A percentile compares a stretch with the other conserved stretches of the same genome.
These are phyloP conservation scores for Nemania serpens DNA, from an alignment of 2,329 filamentous ascomycete genomes.

Conservation along the genomic window DNA sequence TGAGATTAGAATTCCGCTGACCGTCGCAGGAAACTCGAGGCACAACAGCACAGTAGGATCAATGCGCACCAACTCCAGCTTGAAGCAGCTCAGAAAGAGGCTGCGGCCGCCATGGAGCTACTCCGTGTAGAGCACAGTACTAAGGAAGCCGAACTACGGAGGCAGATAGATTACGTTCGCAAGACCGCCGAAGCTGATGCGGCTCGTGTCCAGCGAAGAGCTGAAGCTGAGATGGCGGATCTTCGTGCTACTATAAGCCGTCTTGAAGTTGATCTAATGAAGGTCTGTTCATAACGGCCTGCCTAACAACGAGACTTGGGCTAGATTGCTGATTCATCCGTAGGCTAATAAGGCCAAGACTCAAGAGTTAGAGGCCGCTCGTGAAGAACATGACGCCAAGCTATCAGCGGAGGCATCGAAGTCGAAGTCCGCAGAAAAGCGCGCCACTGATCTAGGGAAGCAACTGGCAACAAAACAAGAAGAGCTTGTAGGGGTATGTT, in stretches of 20 bases:
- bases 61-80: slow-evolving; percentile 45
- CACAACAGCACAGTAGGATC: slow-evolving; percentile 51
- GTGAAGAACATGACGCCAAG: slow-evolving; percentile 52
- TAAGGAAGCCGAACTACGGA: slow-evolving; percentile 46
- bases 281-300: slow-evolving; percentile 46
- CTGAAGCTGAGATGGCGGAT: slow-evolving; percentile 41
- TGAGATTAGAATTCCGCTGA: slow-evolving; percentile 19
- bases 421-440: slow-evolving; percentile 51
- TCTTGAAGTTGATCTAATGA: slow-evolving; percentile 66
- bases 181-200: slow-evolving; percentile 45
- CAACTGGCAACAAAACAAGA: slow-evolving; percentile 40
- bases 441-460: slow-evolving; percentile 54
- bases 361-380: slow-evolving; percentile 62
- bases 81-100: slow-evolving; percentile 34
- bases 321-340: slow-evolving; percentile 10
- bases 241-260: slow-evolving; percentile 52
- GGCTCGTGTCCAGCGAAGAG: slow-evolving; percentile 38
- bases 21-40: slow-evolving; percentile 46
- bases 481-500: slow-evolving; percentile 43
- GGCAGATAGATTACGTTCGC: slow-evolving; percentile 51
- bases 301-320: not conserved
- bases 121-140: slow-evolving; percentile 40
- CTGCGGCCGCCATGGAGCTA: slow-evolving; percentile 32
- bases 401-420: slow-evolving; percentile 35
- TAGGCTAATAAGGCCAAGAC: slow-evolving; percentile 64